phyloP scores from a whole-genome alignment of 176 grass and related monocot genomes.

The Oryza meridionalis region DNA sequence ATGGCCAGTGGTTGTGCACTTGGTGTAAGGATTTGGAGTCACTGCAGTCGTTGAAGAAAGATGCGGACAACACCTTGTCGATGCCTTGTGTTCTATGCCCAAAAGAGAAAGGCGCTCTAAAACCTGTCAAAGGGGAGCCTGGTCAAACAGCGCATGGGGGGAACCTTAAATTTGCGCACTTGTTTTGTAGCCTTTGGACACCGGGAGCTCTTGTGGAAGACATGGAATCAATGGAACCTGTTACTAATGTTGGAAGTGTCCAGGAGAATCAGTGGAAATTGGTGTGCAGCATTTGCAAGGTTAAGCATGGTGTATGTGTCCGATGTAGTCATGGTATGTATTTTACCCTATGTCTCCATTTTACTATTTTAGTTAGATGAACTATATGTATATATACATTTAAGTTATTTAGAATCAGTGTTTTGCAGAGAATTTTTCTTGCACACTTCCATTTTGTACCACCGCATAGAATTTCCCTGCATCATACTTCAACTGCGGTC shows the following conservation, averaged over 20 bases:
- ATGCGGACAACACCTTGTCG: background rate
- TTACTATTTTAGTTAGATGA: constrained; percentile 19
- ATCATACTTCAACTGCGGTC: background rate
- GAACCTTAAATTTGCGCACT: constrained; percentile 58
- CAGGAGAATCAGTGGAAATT: constrained; percentile 72
- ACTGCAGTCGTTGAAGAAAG: constrained; percentile 32
- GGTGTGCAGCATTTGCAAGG: constrained; percentile 87
- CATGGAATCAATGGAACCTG: constrained; percentile 71
- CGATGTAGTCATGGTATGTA: constrained; percentile 97
- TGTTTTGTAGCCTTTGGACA: constrained; percentile 94
- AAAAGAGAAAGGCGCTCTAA: constrained; percentile 77
- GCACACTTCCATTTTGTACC: constrained; percentile 9
- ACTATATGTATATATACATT: background rate
- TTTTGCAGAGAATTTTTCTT: constrained; percentile 27
- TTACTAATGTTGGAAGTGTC: constrained; percentile 56
- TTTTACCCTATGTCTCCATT: constrained; percentile 32
- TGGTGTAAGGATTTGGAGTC: constrained; percentile 71
- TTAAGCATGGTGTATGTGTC: constrained; percentile 92
- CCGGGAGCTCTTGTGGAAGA: constrained; percentile 81
- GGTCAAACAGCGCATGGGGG: constrained; percentile 17
- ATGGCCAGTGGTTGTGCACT: constrained; percentile 70
- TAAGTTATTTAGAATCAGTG: background rate
- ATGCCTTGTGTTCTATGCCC: constrained; percentile 80
- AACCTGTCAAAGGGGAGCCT: constrained; percentile 51
- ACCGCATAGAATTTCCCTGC: background rate